phyloP scores from a whole-genome alignment of 2,329 filamentous ascomycete genomes.

The Thelonectria olida region DNA sequence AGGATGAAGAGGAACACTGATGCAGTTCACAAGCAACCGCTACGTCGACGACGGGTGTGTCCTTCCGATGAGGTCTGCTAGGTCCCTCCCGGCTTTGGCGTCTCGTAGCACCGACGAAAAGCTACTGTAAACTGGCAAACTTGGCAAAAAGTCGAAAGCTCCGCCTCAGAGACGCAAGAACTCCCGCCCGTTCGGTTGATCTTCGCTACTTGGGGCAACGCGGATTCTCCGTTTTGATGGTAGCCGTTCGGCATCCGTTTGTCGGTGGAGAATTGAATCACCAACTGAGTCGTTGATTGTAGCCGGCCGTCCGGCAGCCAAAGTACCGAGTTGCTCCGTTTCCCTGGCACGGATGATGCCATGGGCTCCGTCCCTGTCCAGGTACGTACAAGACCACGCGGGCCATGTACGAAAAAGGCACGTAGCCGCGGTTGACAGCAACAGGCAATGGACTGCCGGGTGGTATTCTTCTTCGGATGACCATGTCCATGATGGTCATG shows the following conservation, averaged over 20 bases:
- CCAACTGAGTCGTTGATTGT: not conserved
- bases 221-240: not conserved
- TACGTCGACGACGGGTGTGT: not conserved
- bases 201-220: not conserved
- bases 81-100: not conserved
- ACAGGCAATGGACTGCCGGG: conserved; percentile 13
- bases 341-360: conserved; percentile 34
- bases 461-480: conserved; percentile 1
- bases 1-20: not conserved
- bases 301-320: conserved; percentile 9
- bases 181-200: conserved; percentile 5
- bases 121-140: too few relatives aligned
- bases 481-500: conserved; percentile 5
- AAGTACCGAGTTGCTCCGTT: conserved; percentile 6
- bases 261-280: conserved; percentile 8
- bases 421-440: not conserved
- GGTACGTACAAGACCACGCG: conserved; percentile 21
- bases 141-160: conserved; percentile 3
- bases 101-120: not conserved
- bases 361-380: conserved; percentile 23
- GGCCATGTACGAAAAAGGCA: not conserved
- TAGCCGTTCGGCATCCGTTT: not conserved
- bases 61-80: not conserved
- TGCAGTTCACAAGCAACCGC: not conserved
- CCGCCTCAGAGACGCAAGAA: not conserved